phyloP scores from a whole-genome alignment of 1,284 basidiomycete genomes.

The Lentinus polychrous region DNA sequence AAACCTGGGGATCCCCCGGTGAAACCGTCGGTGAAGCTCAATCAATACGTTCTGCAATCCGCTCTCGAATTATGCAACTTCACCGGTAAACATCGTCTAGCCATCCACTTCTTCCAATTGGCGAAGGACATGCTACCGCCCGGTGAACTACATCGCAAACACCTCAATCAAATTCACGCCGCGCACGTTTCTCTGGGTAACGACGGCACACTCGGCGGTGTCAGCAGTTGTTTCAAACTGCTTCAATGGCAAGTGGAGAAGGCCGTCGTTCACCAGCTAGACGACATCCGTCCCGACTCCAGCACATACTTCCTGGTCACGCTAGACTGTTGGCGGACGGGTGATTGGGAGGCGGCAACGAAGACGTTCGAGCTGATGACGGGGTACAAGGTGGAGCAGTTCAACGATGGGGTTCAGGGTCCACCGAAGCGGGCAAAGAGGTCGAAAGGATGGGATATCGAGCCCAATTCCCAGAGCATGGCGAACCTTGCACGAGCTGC shows the following conservation, averaged over 20 bases:
- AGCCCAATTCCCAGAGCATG: conserved; percentile 41
- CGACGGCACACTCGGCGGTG: conserved; percentile 22
- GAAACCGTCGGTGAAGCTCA: conserved; percentile 33
- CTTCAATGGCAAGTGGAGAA: conserved; percentile 60
- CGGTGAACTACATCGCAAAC: conserved; percentile 17
- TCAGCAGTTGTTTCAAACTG: conserved; percentile 40
- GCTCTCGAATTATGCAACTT: conserved; percentile 50
- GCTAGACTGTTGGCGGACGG: conserved; percentile 48
- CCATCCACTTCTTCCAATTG: conserved; percentile 50
- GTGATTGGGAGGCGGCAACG: conserved; percentile 53
- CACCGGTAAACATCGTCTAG: conserved; percentile 37
- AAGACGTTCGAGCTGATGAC: conserved; percentile 62
- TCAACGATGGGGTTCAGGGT: conserved; percentile 27
- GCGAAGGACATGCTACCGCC: conserved; percentile 10
- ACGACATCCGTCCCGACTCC: conserved; percentile 37
- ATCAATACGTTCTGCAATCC: conserved; percentile 39
- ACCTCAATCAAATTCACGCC: conserved; percentile 52
- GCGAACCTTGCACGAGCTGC: conserved; percentile 49
- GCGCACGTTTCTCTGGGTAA: conserved; percentile 41
- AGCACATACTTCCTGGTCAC: conserved; percentile 51
- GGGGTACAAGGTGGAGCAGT: conserved; percentile 47
- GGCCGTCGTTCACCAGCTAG: conserved; percentile 29
- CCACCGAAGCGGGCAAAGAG: conserved; percentile 12
- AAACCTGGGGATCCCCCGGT: conserved; percentile 34
- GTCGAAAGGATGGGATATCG: conserved; percentile 33